Evolutionary conservation across 2,329 filamentous ascomycete genomes (phyloP).

Genomic region (Polytolypa hystricis): DNA sequence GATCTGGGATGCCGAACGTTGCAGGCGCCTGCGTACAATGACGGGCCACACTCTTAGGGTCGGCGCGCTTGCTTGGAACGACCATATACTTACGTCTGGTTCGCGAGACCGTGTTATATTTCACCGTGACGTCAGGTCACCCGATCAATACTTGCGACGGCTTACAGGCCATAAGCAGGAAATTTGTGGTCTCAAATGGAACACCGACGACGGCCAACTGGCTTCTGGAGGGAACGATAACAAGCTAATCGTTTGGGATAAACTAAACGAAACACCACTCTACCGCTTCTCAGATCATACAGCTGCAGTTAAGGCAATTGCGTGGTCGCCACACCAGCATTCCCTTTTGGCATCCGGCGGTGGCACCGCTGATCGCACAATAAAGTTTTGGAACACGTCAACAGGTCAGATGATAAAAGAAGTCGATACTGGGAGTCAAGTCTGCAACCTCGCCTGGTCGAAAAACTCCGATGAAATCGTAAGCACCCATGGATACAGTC

Average conservation of each 20-base stretch:
- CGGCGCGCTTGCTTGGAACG: conserved; percentile 92
- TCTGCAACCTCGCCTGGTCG: conserved; percentile 97
- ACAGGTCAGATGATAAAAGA: conserved; percentile 73
- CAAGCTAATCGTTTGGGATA: conserved; percentile 98
- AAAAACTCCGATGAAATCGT: conserved; percentile 98
- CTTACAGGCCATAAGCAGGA: conserved; percentile 95
- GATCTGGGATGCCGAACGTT: conserved; percentile 91
- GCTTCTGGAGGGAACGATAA: conserved; percentile 97
- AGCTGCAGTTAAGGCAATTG: conserved; percentile 92
- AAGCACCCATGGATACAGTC: conserved; percentile 90
- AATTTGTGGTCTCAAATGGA: conserved; percentile 94
- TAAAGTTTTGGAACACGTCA: conserved; percentile 95
- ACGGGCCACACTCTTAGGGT: conserved; percentile 90
- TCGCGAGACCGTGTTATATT: conserved; percentile 89
- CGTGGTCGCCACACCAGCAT: conserved; percentile 94
- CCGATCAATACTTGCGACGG: conserved; percentile 79
- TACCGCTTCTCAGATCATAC: conserved; percentile 94
- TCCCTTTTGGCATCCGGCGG: conserved; percentile 91
- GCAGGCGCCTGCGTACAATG: conserved; percentile 83
- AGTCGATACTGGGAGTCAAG: conserved; percentile 92
- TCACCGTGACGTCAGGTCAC: conserved; percentile 86
- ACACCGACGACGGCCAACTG: conserved; percentile 86
- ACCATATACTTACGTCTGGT: conserved; percentile 90
- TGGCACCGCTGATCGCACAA: conserved; percentile 87
- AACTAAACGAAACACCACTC: conserved; percentile 78